These are phyloP conservation scores for Malus hybrid DNA, from an alignment of 331 rosid genomes.

Conservation along the genomic window DNA sequence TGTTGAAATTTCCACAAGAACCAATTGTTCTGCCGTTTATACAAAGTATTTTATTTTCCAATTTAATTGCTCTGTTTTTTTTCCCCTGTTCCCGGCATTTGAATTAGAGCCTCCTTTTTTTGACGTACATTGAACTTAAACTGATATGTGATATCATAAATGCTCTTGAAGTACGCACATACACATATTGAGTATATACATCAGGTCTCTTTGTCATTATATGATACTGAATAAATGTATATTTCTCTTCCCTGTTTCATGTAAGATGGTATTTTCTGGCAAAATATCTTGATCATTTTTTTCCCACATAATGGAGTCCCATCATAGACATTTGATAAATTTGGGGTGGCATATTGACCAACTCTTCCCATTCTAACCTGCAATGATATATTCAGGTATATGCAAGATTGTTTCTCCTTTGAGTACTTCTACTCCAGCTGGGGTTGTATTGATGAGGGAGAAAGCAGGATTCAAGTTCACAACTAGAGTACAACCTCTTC, in stretches of 20 bases:
- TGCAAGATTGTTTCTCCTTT: constrained; percentile 89
- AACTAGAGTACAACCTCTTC: constrained; percentile 95
- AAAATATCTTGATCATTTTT: not conserved
- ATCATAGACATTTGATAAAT: too few species aligned
- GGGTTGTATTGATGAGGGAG: constrained; percentile 89
- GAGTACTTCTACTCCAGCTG: constrained; percentile 94
- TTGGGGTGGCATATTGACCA: not conserved
- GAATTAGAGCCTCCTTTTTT: too few species aligned
- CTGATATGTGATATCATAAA: too few species aligned
- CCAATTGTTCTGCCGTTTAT: too few species aligned
- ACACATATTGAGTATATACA: not conserved
- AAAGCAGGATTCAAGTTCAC: constrained; percentile 86
- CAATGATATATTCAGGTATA: constrained; percentile 50
- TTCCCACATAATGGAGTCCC: not conserved
- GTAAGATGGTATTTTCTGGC: not conserved
- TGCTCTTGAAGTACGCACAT: too few species aligned
- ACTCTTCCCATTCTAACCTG: constrained; percentile 6
- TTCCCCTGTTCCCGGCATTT: too few species aligned
- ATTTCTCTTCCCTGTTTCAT: not conserved
- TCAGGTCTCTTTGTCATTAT: not conserved
- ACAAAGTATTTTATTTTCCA: too few species aligned
- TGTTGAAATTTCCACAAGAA: too few species aligned
- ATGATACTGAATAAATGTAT: not conserved
- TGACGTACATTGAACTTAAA: too few species aligned
- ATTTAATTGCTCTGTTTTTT: too few species aligned